phyloP scores from a whole-genome alignment of 2,329 filamentous ascomycete species.

The Berkeleyomyces basicola region DNA sequence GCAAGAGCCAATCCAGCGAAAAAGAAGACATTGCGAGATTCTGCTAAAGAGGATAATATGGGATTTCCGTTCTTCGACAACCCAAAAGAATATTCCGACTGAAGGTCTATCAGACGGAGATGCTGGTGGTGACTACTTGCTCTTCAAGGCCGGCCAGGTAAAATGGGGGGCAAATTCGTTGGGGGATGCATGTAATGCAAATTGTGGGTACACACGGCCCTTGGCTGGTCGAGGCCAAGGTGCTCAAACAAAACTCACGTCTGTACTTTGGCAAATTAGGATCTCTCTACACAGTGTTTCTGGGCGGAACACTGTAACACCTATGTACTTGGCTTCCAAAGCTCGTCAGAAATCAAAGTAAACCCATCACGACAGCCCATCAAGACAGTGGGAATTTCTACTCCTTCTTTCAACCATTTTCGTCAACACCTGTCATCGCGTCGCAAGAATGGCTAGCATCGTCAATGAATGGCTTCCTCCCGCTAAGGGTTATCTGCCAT shows the following conservation, averaged over 20 bases:
- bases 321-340: not conserved
- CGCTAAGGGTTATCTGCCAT: conserved; percentile 38
- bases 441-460: conserved; percentile 28
- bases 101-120: not conserved
- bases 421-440: not conserved
- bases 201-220: not conserved
- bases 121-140: not conserved
- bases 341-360: not conserved
- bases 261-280: not conserved
- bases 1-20: not conserved
- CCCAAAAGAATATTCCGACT: not conserved
- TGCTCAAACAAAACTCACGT: not conserved
- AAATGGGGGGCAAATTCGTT: conserved; percentile 3
- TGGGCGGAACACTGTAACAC: not conserved
- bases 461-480: conserved; percentile 25
- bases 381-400: not conserved
- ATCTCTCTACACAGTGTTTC: not conserved
- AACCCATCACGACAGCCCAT: not conserved
- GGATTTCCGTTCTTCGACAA: not conserved
- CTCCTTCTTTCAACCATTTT: not conserved
- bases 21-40: not conserved
- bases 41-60: not conserved
- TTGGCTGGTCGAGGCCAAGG: not conserved
- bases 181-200: not conserved
- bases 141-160: not conserved